Conservation (phyloP, 192 early-diverging fungal genomes). For the Rhizoclosmatium sp. region DNA sequence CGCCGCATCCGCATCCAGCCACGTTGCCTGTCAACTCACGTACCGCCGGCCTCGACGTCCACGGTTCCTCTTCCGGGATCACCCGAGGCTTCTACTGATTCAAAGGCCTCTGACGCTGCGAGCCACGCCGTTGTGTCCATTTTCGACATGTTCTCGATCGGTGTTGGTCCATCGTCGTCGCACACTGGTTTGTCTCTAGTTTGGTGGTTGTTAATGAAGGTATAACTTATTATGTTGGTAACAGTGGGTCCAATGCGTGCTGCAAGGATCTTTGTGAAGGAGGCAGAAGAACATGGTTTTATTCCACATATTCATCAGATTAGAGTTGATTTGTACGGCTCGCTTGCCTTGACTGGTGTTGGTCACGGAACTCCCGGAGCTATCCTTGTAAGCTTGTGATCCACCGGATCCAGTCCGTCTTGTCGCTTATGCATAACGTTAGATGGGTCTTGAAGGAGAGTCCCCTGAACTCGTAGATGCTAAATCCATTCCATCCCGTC, state of each 20-base stretch:
- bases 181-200: slow-evolving; percentile 53
- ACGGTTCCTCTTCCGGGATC: not conserved
- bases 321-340: slow-evolving; percentile 90
- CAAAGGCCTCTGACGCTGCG: slow-evolving; percentile 27
- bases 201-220: slow-evolving; percentile 46
- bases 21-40: not conserved
- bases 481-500: slow-evolving; percentile 74
- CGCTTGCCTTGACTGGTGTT: slow-evolving; percentile 90
- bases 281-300: slow-evolving; percentile 70
- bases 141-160: slow-evolving; percentile 96
- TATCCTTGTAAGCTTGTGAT: slow-evolving; percentile 62
- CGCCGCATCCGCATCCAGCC: too few relatives aligned
- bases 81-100: not conserved
- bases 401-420: not conserved
- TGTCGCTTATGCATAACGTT: not conserved
- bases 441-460: slow-evolving; percentile 93
- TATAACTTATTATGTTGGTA: not conserved
- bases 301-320: slow-evolving; percentile 59
- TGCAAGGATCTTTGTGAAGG: slow-evolving; percentile 91
- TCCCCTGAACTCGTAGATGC: slow-evolving; percentile 74
- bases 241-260: slow-evolving; percentile 98
- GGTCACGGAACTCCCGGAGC: slow-evolving; percentile 96
- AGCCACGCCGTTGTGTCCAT: slow-evolving; percentile 89
- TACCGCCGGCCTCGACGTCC: not conserved
- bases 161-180: slow-evolving; percentile 88